phyloP scores from a whole-genome alignment of 2,329 filamentous ascomycete species.

The Teratosphaeria epicoccoides region DNA sequence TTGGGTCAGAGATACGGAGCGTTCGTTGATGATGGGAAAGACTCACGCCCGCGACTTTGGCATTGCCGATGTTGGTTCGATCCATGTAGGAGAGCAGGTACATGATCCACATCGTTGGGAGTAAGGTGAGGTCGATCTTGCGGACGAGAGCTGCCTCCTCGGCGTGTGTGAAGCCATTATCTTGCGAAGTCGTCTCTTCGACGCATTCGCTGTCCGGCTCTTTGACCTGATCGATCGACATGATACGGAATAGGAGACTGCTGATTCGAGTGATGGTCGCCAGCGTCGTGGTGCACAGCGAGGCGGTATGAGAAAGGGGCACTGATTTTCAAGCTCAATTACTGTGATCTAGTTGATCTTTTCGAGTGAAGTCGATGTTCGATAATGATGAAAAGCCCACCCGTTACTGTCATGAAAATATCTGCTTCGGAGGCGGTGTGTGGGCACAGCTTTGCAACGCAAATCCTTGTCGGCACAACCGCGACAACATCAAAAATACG shows the following conservation, averaged over 20 bases:
- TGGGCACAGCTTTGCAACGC: not conserved
- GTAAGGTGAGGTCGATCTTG: slow-evolving; percentile 35
- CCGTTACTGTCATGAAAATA: not conserved
- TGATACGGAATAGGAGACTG: not conserved
- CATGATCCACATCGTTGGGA: slow-evolving; percentile 42
- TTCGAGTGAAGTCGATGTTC: not conserved
- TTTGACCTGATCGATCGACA: slow-evolving; percentile 11
- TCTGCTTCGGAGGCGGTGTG: not conserved
- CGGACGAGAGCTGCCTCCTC: slow-evolving; percentile 36
- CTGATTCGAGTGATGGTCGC: not conserved
- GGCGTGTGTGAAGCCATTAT: slow-evolving; percentile 11
- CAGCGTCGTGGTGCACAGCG: not conserved
- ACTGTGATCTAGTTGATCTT: no score
- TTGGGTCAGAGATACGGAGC: no score
- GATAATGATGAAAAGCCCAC: not conserved
- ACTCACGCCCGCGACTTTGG: slow-evolving; percentile 29
- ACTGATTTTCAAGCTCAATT: no score
- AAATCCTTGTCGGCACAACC: not conserved
- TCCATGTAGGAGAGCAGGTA: slow-evolving; percentile 41
- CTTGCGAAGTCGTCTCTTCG: slow-evolving; percentile 7
- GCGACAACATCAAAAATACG: no score
- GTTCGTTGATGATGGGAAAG: no score
- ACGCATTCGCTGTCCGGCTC: slow-evolving; percentile 14
- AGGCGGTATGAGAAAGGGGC: no score
- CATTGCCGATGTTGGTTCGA: slow-evolving; percentile 37